Evolutionary conservation across 1,139 yeast genomes (phyloP), one percentile per base, ranked within the genome.

Genomic region (Saccharomyces hybrid): DNA sequence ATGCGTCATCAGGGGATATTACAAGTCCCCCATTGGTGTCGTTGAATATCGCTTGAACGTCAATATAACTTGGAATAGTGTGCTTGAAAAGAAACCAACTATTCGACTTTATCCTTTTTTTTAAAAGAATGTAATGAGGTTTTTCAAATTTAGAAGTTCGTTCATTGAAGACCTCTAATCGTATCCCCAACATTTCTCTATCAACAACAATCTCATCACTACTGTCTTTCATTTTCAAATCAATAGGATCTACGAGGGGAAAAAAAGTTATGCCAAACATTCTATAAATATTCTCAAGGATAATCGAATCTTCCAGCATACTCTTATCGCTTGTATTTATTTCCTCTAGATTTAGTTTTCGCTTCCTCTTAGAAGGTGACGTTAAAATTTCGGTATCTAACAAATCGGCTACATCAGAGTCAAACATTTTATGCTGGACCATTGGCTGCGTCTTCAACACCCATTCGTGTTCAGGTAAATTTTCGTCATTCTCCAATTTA

Each of bases 201-300:
- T 51, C 52, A 4, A 59, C 54, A 5, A 56, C 56, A 47, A 60
- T 53, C 27, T 54, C 54, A 13, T 55, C 55, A 3, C 56, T 56
- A 13, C 54, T 58, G 1, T 51, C 54, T 48, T 61, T 55, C 23
- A 50, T 56, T 31, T 53, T 48, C 29, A 58, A 50, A 32, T 62
- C 67, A 11, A 61, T 55, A 3, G 78, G 77, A 54, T 74, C 76
- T 26, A 71, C 71, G 1, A 77, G 69, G 0, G 80, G 80, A 55
- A 78, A 78, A 2, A 72, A 70, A 1, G 80, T 76, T 2, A 76
- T 67, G 0, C 81, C 81, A 56, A 73, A 73, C 61, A 76, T 58
- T 56, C 80, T 63, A 51, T 70, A 74, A 7, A 71, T 60, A 56
- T 76, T 76, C 57, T 77, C 80, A 16, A 70, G 23, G 23, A 65